Evolutionary conservation across 768 basidiomycete genomes (phyloP).

Genomic region (Rickenella mellea): DNA sequence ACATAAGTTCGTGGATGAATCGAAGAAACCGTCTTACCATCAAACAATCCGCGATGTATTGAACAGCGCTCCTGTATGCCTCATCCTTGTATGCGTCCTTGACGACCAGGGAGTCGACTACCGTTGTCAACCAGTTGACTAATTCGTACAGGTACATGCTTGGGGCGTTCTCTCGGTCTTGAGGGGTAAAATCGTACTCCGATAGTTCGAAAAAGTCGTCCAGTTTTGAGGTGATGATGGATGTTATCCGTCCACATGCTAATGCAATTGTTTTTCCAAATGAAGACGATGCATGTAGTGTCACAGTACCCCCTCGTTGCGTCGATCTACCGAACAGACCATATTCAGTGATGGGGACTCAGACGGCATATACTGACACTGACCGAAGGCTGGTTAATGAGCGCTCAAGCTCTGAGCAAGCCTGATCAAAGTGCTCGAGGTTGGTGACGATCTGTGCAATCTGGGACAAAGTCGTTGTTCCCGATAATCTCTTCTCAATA

Average conservation of each 20-base stretch:
- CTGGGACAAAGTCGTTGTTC: constrained; percentile 76
- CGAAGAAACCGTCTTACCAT: constrained; percentile 48
- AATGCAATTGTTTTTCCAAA: constrained; percentile 62
- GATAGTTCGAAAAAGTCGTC: constrained; percentile 94
- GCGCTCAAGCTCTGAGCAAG: constrained; percentile 76
- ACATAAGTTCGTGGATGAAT: neutral
- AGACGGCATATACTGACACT: constrained; percentile 7
- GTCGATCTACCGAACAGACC: constrained; percentile 44
- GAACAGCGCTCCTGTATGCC: constrained; percentile 81
- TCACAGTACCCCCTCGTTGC: constrained; percentile 75
- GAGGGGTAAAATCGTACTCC: constrained; percentile 90
- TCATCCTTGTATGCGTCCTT: constrained; percentile 81
- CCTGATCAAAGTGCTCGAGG: constrained; percentile 82
- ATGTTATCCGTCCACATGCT: constrained; percentile 68
- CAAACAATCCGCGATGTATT: constrained; percentile 78
- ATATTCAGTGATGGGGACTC: neutral
- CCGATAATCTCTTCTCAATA: constrained; percentile 63
- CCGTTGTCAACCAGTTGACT: constrained; percentile 92
- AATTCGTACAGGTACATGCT: constrained; percentile 94
- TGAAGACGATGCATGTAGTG: constrained; percentile 48
- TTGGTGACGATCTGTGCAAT: constrained; percentile 91
- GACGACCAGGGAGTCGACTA: constrained; percentile 83
- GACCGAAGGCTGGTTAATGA: constrained; percentile 78
- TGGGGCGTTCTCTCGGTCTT: constrained; percentile 59
- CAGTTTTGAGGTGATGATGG: constrained; percentile 82